Percentiles rank a stretch among this genome's conserved stretches.
phyloP scores from a whole-genome alignment of 129 eudicot genomes.

The Ambrosia artemisiifolia region DNA sequence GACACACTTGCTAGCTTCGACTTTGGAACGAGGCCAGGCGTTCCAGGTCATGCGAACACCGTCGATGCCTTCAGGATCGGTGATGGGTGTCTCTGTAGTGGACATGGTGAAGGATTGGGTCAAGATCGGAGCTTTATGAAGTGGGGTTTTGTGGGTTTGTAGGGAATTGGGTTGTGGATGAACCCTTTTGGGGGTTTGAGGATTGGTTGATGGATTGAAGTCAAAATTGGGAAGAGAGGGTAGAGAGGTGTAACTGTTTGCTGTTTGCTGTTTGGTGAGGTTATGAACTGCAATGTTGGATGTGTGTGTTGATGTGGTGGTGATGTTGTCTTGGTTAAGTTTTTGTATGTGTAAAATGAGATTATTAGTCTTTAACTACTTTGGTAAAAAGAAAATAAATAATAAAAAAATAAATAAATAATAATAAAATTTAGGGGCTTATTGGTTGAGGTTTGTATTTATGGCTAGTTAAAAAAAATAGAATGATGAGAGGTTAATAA shows the following conservation, averaged over 20 bases:
- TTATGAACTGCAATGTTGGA: background rate
- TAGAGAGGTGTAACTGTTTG: background rate
- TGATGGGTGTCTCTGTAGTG: constrained; percentile 56
- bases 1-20: constrained; percentile 76
- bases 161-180: background rate
- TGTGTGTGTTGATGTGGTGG: background rate
- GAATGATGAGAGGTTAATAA: too few species aligned
- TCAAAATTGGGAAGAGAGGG: background rate
- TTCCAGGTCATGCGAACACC: constrained; percentile 91
- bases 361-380: too few species aligned
- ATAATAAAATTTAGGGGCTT: too few species aligned
- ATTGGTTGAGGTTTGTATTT: too few species aligned
- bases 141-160: constrained; percentile 13
- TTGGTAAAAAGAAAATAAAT: too few species aligned
- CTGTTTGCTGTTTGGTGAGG: background rate
- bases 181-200: constrained; percentile 1
- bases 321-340: too few species aligned
- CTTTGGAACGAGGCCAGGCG: constrained; percentile 78
- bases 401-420: too few species aligned
- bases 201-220: too few species aligned
- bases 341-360: too few species aligned
- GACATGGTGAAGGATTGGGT: too few species aligned
- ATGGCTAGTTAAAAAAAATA: too few species aligned
- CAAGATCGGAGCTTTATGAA: background rate
- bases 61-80: constrained; percentile 85